Base-by-base conservation (phyloP, 352 stramenopile genomes). In the Globisporangium takayamanum region DNA sequence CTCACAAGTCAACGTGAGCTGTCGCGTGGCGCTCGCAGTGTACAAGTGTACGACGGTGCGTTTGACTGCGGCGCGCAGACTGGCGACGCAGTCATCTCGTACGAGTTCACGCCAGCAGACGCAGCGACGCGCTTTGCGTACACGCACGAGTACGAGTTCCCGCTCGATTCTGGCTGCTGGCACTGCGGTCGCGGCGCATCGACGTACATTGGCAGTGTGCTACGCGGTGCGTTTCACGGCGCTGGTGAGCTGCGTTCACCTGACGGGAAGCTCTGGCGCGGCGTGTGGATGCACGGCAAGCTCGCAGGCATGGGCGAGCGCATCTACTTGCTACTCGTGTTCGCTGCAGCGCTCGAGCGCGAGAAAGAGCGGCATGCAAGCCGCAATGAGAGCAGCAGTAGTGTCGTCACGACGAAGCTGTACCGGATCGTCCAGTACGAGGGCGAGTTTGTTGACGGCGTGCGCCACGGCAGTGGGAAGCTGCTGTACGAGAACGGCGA, bases 91-190 rank as follows among this genome's bases (percentile, higher is more conserved):
- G 58, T 25, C 22, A 83, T 92, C 12, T 55, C 59, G 20, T 86
- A 80, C 62, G 56, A 59, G 41, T 77, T 74, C 50, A 69, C 41
- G 3, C 77, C 77, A 36, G 22, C 37, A 20, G n/a, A 67, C 56
- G 50, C 47, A 46, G 5, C 60, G 28, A n/a, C 53, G 25, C 26
- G 53, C 22, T 74, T 71, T 20, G 73, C 87, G 37, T 85, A 76
- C 70, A 78, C 65, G 18, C 47, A 73, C 8, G 75, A 85, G 55
- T 87, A 85, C 53, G 80, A 92, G 60, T 92, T 89, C 50, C 82
- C 82, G 0, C n/a, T 61, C 1, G 55, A 61, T n/a, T 88, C 74
- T 25, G 66, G 70, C 1, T 82, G 71, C 41, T 90, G 75, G 76
- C 80, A 90, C 62, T 66, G 65, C 44, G 76, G 78, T 6, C 70